Conservation (phyloP, 306 rosid species). For the Sophora flavescens region DNA sequence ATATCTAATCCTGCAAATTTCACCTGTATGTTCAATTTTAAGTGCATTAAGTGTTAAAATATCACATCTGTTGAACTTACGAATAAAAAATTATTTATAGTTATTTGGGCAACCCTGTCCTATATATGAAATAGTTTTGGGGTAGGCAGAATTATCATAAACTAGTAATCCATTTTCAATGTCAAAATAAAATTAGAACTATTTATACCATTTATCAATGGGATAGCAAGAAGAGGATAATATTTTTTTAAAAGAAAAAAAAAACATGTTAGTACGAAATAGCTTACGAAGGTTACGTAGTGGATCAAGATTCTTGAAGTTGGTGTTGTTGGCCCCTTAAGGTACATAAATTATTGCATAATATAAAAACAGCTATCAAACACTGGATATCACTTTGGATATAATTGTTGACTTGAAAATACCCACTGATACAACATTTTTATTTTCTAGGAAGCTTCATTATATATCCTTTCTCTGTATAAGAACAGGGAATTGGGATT, state of each 20-base stretch:
- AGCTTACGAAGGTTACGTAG: conserved; percentile 46
- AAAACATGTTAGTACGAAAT: conserved; percentile 33
- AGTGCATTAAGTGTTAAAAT: too few species aligned
- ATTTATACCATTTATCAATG: background rate
- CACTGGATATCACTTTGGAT: conserved; percentile 53
- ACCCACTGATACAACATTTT: background rate
- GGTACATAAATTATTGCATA: conserved; percentile 36
- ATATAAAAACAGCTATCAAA: conserved; percentile 56
- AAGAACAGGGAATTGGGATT: conserved; percentile 47
- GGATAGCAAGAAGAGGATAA: background rate
- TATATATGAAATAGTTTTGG: too few species aligned
- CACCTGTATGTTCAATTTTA: too few species aligned
- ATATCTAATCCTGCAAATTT: too few species aligned
- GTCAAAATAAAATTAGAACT: background rate
- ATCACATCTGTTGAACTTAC: too few species aligned
- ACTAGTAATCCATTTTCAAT: background rate
- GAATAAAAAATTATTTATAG: too few species aligned
- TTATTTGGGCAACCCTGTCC: too few species aligned
- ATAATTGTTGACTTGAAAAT: conserved; percentile 50
- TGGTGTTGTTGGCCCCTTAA: conserved; percentile 35
- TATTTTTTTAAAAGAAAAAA: background rate
- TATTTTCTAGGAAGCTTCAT: conserved; percentile 59
- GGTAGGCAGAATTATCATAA: background rate
- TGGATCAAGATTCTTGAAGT: conserved; percentile 42
- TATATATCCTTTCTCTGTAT: conserved; percentile 32